Percentiles rank a stretch among this genome's conserved stretches.
Evolutionary conservation across 148 eudicot genomes (phyloP).

Genomic region (Spergularia marina): DNA sequence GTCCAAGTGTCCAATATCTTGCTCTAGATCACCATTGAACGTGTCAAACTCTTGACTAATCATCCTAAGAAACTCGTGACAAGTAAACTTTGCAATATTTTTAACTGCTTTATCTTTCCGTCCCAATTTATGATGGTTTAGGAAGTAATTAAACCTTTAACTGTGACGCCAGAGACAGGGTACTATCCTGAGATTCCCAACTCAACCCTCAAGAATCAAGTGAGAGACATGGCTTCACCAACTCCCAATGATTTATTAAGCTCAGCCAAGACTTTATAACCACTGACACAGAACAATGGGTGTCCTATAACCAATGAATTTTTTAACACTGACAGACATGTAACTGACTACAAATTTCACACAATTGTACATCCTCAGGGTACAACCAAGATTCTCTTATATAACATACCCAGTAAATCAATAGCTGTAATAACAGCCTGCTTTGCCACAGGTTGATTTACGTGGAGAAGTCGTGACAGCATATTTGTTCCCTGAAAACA

Average conservation of each 20-base stretch:
- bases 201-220: not conserved
- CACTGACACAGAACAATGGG: not conserved
- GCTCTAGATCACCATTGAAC: too few relatives aligned
- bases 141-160: not conserved
- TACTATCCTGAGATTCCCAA: not conserved
- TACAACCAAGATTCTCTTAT: not conserved
- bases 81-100: not conserved
- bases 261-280: not conserved
- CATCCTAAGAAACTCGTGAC: not conserved
- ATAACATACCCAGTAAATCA: conserved; percentile 79
- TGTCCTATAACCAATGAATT: not conserved
- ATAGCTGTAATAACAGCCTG: conserved; percentile 98
- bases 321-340: not conserved
- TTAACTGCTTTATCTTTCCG: not conserved
- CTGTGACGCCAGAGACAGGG: not conserved
- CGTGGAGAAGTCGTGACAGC: conserved; percentile 93
- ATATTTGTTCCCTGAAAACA: conserved; percentile 85
- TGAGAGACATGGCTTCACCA: not conserved
- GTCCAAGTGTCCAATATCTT: too few relatives aligned
- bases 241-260: not conserved
- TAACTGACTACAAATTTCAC: not conserved
- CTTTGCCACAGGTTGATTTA: conserved; percentile 91
- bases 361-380: not conserved
- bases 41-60: too few relatives aligned
- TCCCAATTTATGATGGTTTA: not conserved